Conservation (phyloP, 1,284 basidiomycete species). For the Inonotus obliquus region DNA sequence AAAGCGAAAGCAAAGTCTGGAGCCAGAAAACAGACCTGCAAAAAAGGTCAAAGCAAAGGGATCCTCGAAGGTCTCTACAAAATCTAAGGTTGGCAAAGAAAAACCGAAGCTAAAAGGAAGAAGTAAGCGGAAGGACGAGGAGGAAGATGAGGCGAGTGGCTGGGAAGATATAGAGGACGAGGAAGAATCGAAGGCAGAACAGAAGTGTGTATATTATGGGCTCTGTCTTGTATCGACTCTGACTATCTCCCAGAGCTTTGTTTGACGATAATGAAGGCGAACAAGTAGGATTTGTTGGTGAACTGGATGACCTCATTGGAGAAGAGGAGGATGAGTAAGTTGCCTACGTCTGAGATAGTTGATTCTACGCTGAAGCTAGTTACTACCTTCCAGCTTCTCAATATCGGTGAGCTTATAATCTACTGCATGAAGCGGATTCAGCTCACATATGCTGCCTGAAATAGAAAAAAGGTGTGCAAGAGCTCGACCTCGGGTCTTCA, state of each 20-base stretch:
- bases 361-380: conserved; percentile 5
- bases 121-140: conserved; percentile 27
- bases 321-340: conserved; percentile 35
- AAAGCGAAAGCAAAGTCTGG: conserved; percentile 61
- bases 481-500: conserved; percentile 59
- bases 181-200: conserved; percentile 36
- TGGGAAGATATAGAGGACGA: conserved; percentile 63
- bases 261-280: conserved; percentile 51
- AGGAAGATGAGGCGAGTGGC: conserved; percentile 38
- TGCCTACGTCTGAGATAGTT: neutral
- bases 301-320: conserved; percentile 45
- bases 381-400: conserved; percentile 4
- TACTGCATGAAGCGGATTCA: neutral
- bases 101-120: conserved; percentile 26
- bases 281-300: conserved; percentile 38
- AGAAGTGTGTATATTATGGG: conserved; percentile 36
- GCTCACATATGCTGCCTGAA: neutral
- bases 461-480: conserved; percentile 43
- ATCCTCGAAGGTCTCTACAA: conserved; percentile 23
- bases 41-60: conserved; percentile 45
- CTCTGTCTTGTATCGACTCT: conserved; percentile 8
- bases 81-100: conserved; percentile 25
- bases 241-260: conserved; percentile 33
- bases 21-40: conserved; percentile 38
- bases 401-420: conserved; percentile 4